Percentiles rank a stretch among this genome's conserved stretches.
These are phyloP conservation scores for Colletotrichum theobromicola DNA, from an alignment of 2,329 filamentous ascomycete species.

Conservation along the genomic window DNA sequence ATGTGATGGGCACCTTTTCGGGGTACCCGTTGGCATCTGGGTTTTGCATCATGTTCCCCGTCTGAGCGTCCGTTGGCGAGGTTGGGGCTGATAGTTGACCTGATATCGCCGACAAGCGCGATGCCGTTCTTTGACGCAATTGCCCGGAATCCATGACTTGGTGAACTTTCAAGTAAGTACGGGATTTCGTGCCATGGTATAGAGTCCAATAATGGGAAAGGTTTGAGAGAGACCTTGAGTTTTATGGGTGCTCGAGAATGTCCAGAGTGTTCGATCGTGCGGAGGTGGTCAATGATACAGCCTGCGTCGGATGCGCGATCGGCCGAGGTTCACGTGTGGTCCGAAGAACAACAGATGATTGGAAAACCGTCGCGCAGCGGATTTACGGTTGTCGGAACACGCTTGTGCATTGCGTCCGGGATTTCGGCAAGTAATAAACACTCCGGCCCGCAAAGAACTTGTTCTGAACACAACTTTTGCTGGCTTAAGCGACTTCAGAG, in stretches of 20 bases:
- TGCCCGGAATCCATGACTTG: background rate
- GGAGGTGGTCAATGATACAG: background rate
- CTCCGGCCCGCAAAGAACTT: too few relatives aligned
- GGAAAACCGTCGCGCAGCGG: background rate
- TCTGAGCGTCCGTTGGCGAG: background rate
- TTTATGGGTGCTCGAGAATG: background rate
- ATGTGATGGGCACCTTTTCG: slow-evolving; percentile 6
- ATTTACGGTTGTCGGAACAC: background rate
- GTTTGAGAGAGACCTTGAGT: background rate
- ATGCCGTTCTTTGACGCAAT: background rate
- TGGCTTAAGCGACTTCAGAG: too few relatives aligned
- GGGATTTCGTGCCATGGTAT: background rate
- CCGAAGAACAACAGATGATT: background rate
- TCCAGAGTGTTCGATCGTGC: background rate
- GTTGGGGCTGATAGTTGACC: background rate
- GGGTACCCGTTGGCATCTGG: slow-evolving; percentile 13
- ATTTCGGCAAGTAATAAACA: background rate
- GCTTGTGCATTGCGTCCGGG: accelerated
- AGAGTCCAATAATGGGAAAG: accelerated
- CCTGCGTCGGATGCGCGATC: background rate
- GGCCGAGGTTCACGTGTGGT: background rate
- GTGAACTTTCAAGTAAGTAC: background rate
- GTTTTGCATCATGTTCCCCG: background rate
- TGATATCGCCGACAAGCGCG: background rate
- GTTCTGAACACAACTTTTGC: too few relatives aligned